These are phyloP conservation scores for Globisporangium sylvaticum DNA, from an alignment of 352 stramenopile genomes.

Conservation along the genomic window DNA sequence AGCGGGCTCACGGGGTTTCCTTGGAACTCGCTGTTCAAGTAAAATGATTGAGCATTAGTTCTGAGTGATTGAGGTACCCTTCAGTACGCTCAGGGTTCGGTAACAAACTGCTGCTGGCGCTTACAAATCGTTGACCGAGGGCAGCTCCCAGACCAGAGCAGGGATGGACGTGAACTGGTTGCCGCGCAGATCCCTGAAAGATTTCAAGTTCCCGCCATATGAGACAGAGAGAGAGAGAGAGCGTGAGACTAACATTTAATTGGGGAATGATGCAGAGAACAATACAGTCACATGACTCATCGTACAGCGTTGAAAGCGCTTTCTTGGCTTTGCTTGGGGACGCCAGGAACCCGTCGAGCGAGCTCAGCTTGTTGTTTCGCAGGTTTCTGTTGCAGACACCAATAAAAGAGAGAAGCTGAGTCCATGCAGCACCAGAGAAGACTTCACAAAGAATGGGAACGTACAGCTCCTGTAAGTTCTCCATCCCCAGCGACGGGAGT, in stretches of 20 bases:
- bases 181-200: neutral
- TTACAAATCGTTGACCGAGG: constrained; percentile 10
- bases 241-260: neutral
- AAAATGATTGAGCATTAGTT: neutral
- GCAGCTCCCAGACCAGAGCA: constrained; percentile 3
- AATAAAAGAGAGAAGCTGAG: neutral
- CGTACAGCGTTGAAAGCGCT: constrained; percentile 4
- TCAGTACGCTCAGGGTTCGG: neutral
- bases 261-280: neutral
- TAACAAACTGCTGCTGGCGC: neutral
- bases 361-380: constrained; percentile 5
- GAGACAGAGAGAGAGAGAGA: neutral
- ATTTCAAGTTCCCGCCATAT: neutral
- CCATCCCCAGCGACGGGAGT: neutral
- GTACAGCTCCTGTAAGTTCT: constrained; percentile 7
- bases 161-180: constrained; percentile 11
- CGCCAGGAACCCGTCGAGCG: constrained; percentile 2
- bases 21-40: constrained; percentile 6
- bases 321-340: neutral
- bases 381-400: constrained; percentile 1
- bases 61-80: neutral
- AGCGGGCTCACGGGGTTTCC: constrained; percentile 3
- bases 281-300: neutral
- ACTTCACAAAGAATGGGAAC: no score
- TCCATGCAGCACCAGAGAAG: neutral